Evolutionary conservation across 2,329 filamentous ascomycete genomes (phyloP), one percentile per base, ranked within the genome.

Genomic region (Chaetomiaceae sp.): DNA sequence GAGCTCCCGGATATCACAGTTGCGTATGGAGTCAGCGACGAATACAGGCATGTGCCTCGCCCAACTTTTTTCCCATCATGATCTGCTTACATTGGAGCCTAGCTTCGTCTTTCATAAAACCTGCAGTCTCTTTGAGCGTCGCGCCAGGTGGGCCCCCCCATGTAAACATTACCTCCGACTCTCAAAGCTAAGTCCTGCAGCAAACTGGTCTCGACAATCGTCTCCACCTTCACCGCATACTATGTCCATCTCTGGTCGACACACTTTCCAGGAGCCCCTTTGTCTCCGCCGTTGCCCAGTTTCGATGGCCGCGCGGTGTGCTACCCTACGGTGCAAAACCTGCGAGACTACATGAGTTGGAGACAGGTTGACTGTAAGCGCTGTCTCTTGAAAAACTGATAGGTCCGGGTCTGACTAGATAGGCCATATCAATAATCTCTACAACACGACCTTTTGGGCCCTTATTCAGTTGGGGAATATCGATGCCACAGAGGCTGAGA

Each of bases 381-480:
- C 5, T 25, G 27, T 25, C 21, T 14, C 34, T 40, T 16, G n/a
- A 5, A 11, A 2, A n/a, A n/a, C n/a, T n/a, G n/a, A 32, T 7
- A 16, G 18, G 6, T 2, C 8, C 6, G 27, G 46, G 60, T 47
- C 60, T 61, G 65, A 55, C 67, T 32, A 10, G 0, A 9, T 55
- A 92, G 89, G 89, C 60, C 94, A 99, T 67, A 95, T 99, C 63
- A 99, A 99, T 70, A 99, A 99, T 65, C 80, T 99, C 4, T 99
- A 96, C 71, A 99, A 99, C 68, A 99, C 94, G 0, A 89, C 90
- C 0, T 97, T 97, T 69, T 99, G 94, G 94, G 77, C 86, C 1
- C 75, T 99, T 63, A 86, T 97, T 20, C 82, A 89, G 58, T 75
- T 82, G 43, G 91, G 89, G 2, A 87, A 86, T 0, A 79, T 94